These are phyloP conservation scores for Tardiomyces depauwii DNA, from an alignment of 1,139 yeast species.

Conservation along the genomic window DNA sequence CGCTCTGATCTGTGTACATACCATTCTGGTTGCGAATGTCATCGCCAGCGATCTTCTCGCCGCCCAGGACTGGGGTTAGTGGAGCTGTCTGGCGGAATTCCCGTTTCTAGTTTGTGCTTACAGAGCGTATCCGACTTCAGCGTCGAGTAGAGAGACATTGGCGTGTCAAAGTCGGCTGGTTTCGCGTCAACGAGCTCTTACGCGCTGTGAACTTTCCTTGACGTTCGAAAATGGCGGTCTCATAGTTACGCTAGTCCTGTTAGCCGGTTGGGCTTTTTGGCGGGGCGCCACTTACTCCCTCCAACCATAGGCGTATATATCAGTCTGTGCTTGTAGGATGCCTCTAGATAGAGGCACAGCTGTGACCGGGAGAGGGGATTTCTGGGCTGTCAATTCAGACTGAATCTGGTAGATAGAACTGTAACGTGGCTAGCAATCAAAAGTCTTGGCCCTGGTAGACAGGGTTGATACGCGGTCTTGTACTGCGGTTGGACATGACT, in stretches of 20 bases:
- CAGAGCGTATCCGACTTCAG: constrained; percentile 85
- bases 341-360: no score
- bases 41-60: constrained; percentile 92
- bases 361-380: no score
- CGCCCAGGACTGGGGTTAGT: constrained; percentile 56
- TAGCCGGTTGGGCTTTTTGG: not conserved
- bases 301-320: no score
- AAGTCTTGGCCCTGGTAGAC: no score
- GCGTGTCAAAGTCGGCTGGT: constrained; percentile 2
- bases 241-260: not conserved
- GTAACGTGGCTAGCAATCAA: no score
- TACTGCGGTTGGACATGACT: no score
- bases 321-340: no score
- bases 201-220: not conserved
- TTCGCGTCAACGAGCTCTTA: not conserved
- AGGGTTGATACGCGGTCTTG: no score
- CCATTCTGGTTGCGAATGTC: constrained; percentile 93
- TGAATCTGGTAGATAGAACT: no score
- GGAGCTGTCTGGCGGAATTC: not conserved
- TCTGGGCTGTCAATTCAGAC: no score
- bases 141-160: constrained; percentile 48
- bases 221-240: not conserved
- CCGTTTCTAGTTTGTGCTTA: constrained; percentile 18
- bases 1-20: constrained; percentile 7
- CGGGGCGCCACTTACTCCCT: no score